Base-by-base conservation (phyloP, 176 grass and related monocot genomes). In the Oryza brachyantha region DNA sequence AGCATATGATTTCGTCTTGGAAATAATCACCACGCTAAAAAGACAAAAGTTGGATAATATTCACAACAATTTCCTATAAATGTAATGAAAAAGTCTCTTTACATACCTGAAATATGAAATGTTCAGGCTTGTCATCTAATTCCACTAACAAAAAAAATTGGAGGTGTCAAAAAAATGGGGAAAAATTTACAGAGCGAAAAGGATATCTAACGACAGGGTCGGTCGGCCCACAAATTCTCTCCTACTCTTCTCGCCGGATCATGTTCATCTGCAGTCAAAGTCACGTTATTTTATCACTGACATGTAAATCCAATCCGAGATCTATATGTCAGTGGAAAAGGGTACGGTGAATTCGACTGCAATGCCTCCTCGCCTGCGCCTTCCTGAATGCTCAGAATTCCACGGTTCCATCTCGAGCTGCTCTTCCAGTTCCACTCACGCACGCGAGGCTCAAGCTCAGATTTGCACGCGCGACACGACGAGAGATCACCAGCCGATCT, bases 81-180 rank as follows among this genome's bases (percentile, higher is more conserved):
- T 35, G 9, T 25, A 19, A 2, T 26, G 2, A 6, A 21, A 13
- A 46, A 21, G n/a, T 0, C 39, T 7, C 22, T 58, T 29, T 83
- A 78, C 69, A 59, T 4, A n/a, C 61, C 80, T 13, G 8, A 79
- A 61, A 73, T 59, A 29, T 14, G 45, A 79, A 83, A 77, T 82
- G 7, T 27, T 19, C 45, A 66, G 74, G 60, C 13, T 73, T 66
- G 10, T 45, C 81, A 52, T 76, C 21, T 55, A 50, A 50, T 29
- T 66, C 42, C 75, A 50, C 65, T 22, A 29, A 65, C 28, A n/a
- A 7, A 42, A 37, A 37, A 43, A 57, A 32, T 17, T 14, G 67
- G 28, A 32, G 6, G 61, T 46, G 38, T 58, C 37, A 28, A 82
- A 73, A 73, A 64, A 60, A 64, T 5, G n/a, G 14, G 28, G 14